Evolutionary conservation across 2,329 filamentous ascomycete species (phyloP).

Genomic region (Cladosporium sp.): DNA sequence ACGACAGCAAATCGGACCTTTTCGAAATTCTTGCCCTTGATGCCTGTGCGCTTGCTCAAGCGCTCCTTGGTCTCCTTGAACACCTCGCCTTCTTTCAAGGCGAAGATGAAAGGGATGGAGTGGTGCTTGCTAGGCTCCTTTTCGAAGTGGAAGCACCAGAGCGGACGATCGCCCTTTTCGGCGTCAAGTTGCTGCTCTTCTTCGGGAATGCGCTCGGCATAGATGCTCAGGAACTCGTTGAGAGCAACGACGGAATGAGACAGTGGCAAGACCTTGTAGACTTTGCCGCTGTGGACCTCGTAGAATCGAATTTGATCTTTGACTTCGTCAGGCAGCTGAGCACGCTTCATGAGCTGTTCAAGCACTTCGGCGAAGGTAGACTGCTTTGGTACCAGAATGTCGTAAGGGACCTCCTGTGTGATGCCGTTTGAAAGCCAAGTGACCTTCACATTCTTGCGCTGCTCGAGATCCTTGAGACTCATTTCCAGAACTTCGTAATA

Average conservation of each 20-base stretch:
- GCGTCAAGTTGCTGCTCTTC: slow-evolving; percentile 49
- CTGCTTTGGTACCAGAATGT: slow-evolving; percentile 83
- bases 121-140: slow-evolving; percentile 79
- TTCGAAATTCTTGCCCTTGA: slow-evolving; percentile 97
- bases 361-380: slow-evolving; percentile 76
- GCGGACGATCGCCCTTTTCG: slow-evolving; percentile 63
- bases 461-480: slow-evolving; percentile 86
- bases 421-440: slow-evolving; percentile 85
- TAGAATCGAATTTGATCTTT: slow-evolving; percentile 71
- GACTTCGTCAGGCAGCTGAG: slow-evolving; percentile 70
- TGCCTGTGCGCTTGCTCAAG: slow-evolving; percentile 83
- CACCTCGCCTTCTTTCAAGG: slow-evolving; percentile 76
- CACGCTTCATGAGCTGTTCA: slow-evolving; percentile 71
- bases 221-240: slow-evolving; percentile 78
- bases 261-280: slow-evolving; percentile 69
- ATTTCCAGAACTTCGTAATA: slow-evolving; percentile 95
- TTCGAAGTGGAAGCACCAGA: slow-evolving; percentile 89
- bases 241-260: slow-evolving; percentile 73
- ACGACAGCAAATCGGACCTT: slow-evolving; percentile 95
- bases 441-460: slow-evolving; percentile 80
- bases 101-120: slow-evolving; percentile 85
- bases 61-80: slow-evolving; percentile 92
- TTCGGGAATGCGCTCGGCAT: slow-evolving; percentile 74
- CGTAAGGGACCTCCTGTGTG: slow-evolving; percentile 79
- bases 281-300: slow-evolving; percentile 76